Base-by-base conservation (phyloP, 306 rosid genomes). In the Fragaria nilgerrensis region DNA sequence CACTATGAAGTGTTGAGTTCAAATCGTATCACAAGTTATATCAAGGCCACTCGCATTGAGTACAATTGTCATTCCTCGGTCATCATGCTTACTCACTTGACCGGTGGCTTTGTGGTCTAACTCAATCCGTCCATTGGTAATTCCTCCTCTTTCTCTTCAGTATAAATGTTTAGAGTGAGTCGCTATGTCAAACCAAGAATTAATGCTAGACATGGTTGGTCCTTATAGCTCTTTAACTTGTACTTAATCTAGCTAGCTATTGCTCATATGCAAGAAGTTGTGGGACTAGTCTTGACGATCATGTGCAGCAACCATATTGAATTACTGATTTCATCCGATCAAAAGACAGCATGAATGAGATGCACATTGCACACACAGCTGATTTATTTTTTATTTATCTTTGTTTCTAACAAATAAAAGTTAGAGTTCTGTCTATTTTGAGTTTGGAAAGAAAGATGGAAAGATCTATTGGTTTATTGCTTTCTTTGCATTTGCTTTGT, bases 21-120 rank as follows among this genome's bases (percentile, higher is more conserved):
- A 20, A 2, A 5, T 7, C 6, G 8, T 5, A 0, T 53, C 59
- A 0, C 0, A 1, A 1, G 10, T 15, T 0, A 19, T 2, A 19
- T 53, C 59, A 2, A 1, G 23, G 11, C 59, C 59, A 20, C 59
- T 53, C 59, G 59, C 25, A 5, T 53, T 20, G 59, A 53, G 6
- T 53, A 7, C 23, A 20, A 53, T 5, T 53, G 59, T 19, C 59
- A 53, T 53, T 17, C 11, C 23, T 0, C 59, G 23, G 0, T 8
- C 11, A 53, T 53, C 9, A 0, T 0, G 20, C 6, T 5, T n/a
- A 19, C 9, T 0, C 3, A 6, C 10, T 53, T 20, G 59, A 1
- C 17, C 6, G 25, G 59, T 53, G 20, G 59, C 25, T 11, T 10
- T 20, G 25, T 53, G n/a, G 19, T 20, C 59, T 19, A 53, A 53